These are phyloP conservation scores for Nicotiana otophora DNA, from an alignment of 257 asterid species.

Conservation along the genomic window DNA sequence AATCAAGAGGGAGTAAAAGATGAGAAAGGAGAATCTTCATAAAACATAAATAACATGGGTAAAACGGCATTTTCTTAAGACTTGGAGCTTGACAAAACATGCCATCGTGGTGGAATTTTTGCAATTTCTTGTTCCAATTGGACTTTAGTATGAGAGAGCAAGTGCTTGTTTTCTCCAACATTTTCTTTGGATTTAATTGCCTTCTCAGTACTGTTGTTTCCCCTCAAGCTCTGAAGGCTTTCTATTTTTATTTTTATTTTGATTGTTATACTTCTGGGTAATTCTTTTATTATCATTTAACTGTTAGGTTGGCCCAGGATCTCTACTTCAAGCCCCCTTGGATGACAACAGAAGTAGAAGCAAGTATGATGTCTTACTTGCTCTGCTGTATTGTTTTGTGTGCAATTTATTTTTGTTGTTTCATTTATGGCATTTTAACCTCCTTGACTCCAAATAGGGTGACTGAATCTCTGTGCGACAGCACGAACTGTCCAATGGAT, in stretches of 20 bases:
- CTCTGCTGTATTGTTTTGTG: conserved; percentile 10
- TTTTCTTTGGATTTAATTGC: not conserved
- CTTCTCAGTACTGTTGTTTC: conserved; percentile 14
- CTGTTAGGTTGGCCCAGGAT: conserved; percentile 84
- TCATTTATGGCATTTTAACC: conserved; percentile 14
- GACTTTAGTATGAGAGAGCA: not conserved
- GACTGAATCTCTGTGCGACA: conserved; percentile 78
- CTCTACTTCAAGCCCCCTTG: conserved; percentile 95
- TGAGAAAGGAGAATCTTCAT: not conserved
- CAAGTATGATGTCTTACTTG: conserved; percentile 42
- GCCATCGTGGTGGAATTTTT: not conserved
- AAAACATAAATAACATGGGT: not conserved
- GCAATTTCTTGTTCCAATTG: not conserved
- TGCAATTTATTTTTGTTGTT: conserved; percentile 7
- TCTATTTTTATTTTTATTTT: not conserved
- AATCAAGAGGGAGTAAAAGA: not conserved
- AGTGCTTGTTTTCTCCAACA: conserved; percentile 3
- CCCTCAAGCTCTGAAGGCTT: conserved; percentile 6
- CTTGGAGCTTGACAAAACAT: not conserved
- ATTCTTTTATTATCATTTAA: conserved; percentile 14
- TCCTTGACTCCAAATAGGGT: conserved; percentile 47
- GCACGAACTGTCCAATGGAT: conserved; percentile 78
- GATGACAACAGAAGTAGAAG: conserved; percentile 66
- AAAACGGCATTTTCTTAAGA: not conserved
- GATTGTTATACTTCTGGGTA: conserved; percentile 10